A percentile compares a stretch with the other conserved stretches of the same genome.
phyloP scores from a whole-genome alignment of 164 flowering plant genomes.

The Stephania yunnanensis region DNA sequence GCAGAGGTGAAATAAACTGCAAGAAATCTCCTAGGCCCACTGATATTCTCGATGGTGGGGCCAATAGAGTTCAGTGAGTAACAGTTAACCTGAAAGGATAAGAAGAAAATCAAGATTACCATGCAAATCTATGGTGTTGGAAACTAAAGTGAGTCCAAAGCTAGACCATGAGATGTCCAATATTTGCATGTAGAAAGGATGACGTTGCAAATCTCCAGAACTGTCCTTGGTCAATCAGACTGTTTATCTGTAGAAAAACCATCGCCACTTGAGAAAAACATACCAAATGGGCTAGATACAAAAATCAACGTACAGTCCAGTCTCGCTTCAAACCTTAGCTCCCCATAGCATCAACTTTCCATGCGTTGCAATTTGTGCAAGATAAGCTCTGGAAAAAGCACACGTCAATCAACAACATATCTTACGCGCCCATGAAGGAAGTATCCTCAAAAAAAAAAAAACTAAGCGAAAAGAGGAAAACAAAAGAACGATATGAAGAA shows the following conservation, averaged over 20 bases:
- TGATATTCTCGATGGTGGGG: constrained; percentile 58
- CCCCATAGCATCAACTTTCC: constrained; percentile 74
- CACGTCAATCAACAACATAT: constrained; percentile 10
- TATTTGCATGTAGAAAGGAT: constrained; percentile 71
- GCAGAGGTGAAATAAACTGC: constrained; percentile 75
- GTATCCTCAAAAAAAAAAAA: background rate
- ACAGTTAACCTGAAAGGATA: constrained; percentile 65
- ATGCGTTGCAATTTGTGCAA: constrained; percentile 56
- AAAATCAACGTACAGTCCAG: background rate
- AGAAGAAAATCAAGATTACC: background rate
- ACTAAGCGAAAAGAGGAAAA: background rate
- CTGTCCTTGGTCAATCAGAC: constrained; percentile 71
- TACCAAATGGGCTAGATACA: background rate
- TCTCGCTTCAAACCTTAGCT: constrained; percentile 62
- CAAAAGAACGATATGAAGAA: background rate
- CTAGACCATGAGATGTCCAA: constrained; percentile 76
- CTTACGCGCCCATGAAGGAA: background rate
- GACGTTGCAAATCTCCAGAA: constrained; percentile 85
- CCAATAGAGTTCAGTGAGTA: constrained; percentile 84
- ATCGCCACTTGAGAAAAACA: background rate
- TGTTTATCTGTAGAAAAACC: constrained; percentile 51
- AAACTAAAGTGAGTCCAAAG: constrained; percentile 11
- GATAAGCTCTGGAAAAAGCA: constrained; percentile 41
- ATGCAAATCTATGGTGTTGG: background rate
- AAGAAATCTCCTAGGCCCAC: constrained; percentile 72